A percentile compares a stretch with the other conserved stretches of the same genome.
phyloP scores from a whole-genome alignment of 192 early-diverging fungal species.

The Coemansia sp. region DNA sequence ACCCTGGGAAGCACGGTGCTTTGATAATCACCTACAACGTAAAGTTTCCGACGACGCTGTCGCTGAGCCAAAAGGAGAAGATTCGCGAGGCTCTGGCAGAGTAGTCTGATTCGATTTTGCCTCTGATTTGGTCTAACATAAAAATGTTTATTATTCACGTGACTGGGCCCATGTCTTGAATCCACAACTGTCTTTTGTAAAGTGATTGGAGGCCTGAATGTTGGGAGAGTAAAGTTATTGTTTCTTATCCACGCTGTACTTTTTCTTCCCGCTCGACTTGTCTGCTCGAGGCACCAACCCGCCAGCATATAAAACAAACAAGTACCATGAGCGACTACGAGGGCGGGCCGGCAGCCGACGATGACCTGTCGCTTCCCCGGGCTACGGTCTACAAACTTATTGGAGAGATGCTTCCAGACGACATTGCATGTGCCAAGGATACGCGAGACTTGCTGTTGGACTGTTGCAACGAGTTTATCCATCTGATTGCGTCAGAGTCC shows the following conservation, averaged over 20 bases:
- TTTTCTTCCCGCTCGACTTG: background rate
- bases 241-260: background rate
- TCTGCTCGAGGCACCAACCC: background rate
- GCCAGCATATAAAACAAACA: background rate
- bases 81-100: slow-evolving; percentile 51
- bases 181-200: background rate
- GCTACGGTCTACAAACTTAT: slow-evolving; percentile 95
- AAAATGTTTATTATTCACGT: slow-evolving; percentile 1
- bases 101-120: slow-evolving; percentile 1
- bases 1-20: slow-evolving; percentile 80
- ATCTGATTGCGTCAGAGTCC: slow-evolving; percentile 89
- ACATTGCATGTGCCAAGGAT: slow-evolving; percentile 92
- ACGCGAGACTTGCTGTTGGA: slow-evolving; percentile 92
- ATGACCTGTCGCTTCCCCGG: slow-evolving; percentile 91
- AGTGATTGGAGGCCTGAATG: background rate
- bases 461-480: slow-evolving; percentile 96
- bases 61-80: slow-evolving; percentile 69
- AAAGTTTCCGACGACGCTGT: slow-evolving; percentile 72
- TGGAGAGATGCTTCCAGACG: slow-evolving; percentile 90
- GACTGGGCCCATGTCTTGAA: slow-evolving; percentile 1
- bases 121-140: background rate
- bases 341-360: slow-evolving; percentile 57
- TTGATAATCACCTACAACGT: slow-evolving; percentile 79
- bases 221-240: background rate
- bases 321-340: slow-evolving; percentile 63